Evolutionary conservation across 768 basidiomycete species (phyloP).

Genomic region (Boletus reticuloceps): DNA sequence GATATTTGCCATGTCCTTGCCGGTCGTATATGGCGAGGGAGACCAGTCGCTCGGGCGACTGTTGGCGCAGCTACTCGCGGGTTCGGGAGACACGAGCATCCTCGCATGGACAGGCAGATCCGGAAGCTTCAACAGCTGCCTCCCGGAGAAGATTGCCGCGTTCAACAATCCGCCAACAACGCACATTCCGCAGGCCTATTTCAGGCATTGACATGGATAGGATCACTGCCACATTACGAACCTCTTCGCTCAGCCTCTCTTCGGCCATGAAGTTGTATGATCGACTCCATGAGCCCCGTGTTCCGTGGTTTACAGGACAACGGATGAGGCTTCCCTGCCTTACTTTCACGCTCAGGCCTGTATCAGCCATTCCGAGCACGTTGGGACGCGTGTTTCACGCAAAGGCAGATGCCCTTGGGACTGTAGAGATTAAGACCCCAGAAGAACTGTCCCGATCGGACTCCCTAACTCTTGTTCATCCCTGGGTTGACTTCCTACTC

Average conservation of each 20-base stretch:
- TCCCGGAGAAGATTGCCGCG: neutral
- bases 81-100: constrained; percentile 4
- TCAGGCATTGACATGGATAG: neutral
- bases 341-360: constrained; percentile 1
- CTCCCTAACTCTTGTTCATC: constrained; percentile 3
- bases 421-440: constrained; percentile 5
- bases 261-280: constrained; percentile 1
- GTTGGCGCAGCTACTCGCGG: constrained; percentile 1
- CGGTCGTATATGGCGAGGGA: constrained; percentile 10
- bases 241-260: neutral
- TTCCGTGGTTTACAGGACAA: neutral
- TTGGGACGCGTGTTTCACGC: neutral
- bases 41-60: constrained; percentile 6
- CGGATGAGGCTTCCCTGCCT: constrained; percentile 11
- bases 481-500: constrained; percentile 12
- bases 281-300: neutral
- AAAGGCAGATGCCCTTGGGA: neutral
- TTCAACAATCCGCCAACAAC: neutral
- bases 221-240: neutral
- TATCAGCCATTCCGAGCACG: neutral
- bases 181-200: neutral
- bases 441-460: constrained; percentile 4
- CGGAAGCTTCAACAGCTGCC: constrained; percentile 11
- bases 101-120: constrained; percentile 9
- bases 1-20: constrained; percentile 4